These are phyloP conservation scores for Cerioporus squamosus DNA, from an alignment of 1,284 basidiomycete genomes.

Conservation along the genomic window DNA sequence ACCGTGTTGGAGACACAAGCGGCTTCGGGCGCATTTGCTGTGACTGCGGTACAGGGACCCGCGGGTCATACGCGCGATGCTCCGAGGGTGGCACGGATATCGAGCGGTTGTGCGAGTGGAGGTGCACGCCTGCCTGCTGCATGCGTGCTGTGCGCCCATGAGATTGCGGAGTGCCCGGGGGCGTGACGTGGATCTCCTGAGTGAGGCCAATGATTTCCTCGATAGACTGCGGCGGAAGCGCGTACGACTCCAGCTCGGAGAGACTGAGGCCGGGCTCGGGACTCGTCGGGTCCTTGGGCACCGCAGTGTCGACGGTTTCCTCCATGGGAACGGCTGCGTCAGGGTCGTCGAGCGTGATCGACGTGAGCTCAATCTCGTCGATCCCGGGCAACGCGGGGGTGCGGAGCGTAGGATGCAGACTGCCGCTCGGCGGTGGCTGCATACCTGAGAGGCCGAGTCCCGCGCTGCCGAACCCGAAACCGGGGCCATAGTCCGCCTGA, in stretches of 20 bases:
- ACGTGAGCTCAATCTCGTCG: constrained; percentile 71
- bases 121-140: constrained; percentile 31
- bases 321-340: constrained; percentile 37
- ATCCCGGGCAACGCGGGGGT: constrained; percentile 61
- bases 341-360: constrained; percentile 62
- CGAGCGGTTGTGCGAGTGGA: constrained; percentile 48
- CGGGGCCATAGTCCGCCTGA: constrained; percentile 50
- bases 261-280: constrained; percentile 38
- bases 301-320: constrained; percentile 36
- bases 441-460: constrained; percentile 60
- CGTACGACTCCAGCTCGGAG: constrained; percentile 38
- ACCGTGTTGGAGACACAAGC: constrained; percentile 36
- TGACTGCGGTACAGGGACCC: constrained; percentile 35
- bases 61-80: constrained; percentile 41
- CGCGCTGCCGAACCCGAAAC: constrained; percentile 49
- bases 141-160: constrained; percentile 43
- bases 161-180: constrained; percentile 63
- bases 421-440: constrained; percentile 40
- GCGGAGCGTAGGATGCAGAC: constrained; percentile 63
- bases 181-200: constrained; percentile 44
- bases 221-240: constrained; percentile 48
- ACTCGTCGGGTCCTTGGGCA: constrained; percentile 37
- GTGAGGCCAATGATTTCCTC: constrained; percentile 70
- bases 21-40: constrained; percentile 35
- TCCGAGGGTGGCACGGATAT: constrained; percentile 63